A percentile compares a stretch with the other conserved stretches of the same genome.
Conservation (phyloP, 768 basidiomycete genomes). For the Mycena chlorophos region DNA sequence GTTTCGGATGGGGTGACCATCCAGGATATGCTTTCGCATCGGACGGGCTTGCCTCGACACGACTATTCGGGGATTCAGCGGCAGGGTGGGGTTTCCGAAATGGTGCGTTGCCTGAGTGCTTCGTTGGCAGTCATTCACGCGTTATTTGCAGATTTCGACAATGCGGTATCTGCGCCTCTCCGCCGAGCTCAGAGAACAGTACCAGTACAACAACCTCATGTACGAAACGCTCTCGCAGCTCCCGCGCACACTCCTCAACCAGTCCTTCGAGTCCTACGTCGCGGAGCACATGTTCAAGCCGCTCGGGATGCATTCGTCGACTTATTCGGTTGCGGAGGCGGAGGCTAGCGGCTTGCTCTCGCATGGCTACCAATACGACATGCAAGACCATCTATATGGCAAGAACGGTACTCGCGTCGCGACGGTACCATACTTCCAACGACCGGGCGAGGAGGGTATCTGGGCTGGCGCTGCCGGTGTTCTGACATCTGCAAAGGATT, state of each 20-base stretch:
- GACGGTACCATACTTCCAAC: constrained; percentile 40
- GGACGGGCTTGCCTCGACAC: constrained; percentile 47
- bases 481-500: constrained; percentile 40
- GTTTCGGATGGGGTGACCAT: constrained; percentile 33
- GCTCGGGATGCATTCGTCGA: constrained; percentile 41
- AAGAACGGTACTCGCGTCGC: constrained; percentile 35
- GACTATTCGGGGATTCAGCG: constrained; percentile 35
- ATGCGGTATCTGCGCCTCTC: constrained; percentile 41
- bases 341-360: constrained; percentile 35
- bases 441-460: constrained; percentile 39
- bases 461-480: constrained; percentile 47
- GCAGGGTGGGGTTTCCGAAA: constrained; percentile 33
- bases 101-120: constrained; percentile 26
- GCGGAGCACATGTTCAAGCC: constrained; percentile 38
- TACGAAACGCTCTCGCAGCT: constrained; percentile 44
- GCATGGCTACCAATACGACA: constrained; percentile 37
- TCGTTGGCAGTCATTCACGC: not conserved
- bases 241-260: constrained; percentile 38
- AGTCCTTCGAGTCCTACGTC: constrained; percentile 43
- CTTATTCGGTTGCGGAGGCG: constrained; percentile 40
- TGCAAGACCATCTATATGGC: constrained; percentile 31
- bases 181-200: constrained; percentile 41
- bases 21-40: constrained; percentile 42
- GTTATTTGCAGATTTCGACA: constrained; percentile 33
- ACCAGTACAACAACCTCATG: constrained; percentile 51